These are phyloP conservation scores for Phytophthora megakarya DNA, from an alignment of 352 stramenopile genomes.

Conservation along the genomic window DNA sequence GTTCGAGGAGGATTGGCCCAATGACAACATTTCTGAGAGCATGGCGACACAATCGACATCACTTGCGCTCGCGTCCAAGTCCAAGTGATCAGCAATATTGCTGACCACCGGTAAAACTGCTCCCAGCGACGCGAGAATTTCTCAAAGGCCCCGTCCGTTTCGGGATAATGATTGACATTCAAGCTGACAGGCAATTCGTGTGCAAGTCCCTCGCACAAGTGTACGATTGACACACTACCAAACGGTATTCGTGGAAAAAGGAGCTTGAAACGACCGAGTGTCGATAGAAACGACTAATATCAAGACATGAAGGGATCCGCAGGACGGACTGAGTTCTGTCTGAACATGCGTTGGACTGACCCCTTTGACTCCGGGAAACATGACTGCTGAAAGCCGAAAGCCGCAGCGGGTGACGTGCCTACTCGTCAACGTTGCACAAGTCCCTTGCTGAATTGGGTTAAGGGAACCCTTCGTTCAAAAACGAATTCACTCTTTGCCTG, in stretches of 20 bases:
- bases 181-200: slow-evolving; percentile 21
- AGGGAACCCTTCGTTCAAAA: slow-evolving; percentile 28
- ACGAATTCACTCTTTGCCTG: slow-evolving; percentile 26
- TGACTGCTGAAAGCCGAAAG: slow-evolving; percentile 32
- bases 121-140: slow-evolving; percentile 20
- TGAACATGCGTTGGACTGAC: slow-evolving; percentile 9
- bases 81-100: slow-evolving; percentile 52
- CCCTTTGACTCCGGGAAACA: not conserved
- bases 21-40: slow-evolving; percentile 28
- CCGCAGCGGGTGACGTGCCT: slow-evolving; percentile 17
- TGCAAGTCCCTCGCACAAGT: slow-evolving; percentile 8
- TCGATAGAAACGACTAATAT: slow-evolving; percentile 30
- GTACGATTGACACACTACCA: slow-evolving; percentile 2
- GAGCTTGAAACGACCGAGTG: slow-evolving; percentile 14
- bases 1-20: too few relatives aligned
- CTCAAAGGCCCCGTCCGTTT: slow-evolving; percentile 24
- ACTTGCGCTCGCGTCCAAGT: slow-evolving; percentile 31
- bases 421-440: slow-evolving; percentile 12
- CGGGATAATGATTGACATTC: slow-evolving; percentile 6
- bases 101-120: slow-evolving; percentile 38
- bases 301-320: slow-evolving; percentile 13
- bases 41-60: slow-evolving; percentile 33
- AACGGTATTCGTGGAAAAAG: slow-evolving; percentile 19
- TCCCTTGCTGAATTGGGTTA: not conserved
- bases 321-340: slow-evolving; percentile 20